Base-by-base conservation (phyloP, 108 stramenopile species). In the Chaetoceros muelleri region DNA sequence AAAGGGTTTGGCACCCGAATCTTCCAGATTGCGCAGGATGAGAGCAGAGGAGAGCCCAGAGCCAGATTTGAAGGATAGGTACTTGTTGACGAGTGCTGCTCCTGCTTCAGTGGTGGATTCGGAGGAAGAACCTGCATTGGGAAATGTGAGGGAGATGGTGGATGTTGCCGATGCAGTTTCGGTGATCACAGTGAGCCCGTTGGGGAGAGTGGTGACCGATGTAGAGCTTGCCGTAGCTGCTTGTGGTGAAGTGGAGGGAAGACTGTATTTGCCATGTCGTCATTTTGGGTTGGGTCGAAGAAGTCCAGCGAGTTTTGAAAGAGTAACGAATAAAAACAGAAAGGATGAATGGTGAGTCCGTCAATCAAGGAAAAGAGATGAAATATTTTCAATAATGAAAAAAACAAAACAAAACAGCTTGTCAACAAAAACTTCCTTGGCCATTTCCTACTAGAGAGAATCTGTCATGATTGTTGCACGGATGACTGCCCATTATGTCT, bases 131-230 rank as follows among this genome's bases (percentile, higher is more conserved):
- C 89, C 89, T 16, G 81, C 89, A 59, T 77, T 82, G 46, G 89
- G 89, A 68, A 67, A 90, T 22, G 89, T 90, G 54, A 90, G 81
- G 46, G 82, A 69, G 29, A 90, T 77, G 30, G 89, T 90, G 54
- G 76, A 76, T 20, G 82, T 81, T 3, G 83, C 56, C 31, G 80
- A 70, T 21, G 85, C 80, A 71, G 73, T 69, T 61, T 90, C 89
- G 27, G 89, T 79, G 26, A 82, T 81, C 45, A 90, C 77, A 5
- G 78, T 75, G 30, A 90, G 70, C 10, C 89, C 89, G 55, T 58
- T 78, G 58, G 82, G 60, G 54, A 90, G 79, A 22, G 82, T 85
- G 50, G 78, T 84, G 18, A 85, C 76, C 24, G 80, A 82, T 16
- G 81, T 67, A 44, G 61, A 48, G 26, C 75, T 80, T 10, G 78